phyloP scores from a whole-genome alignment of 2,329 filamentous ascomycete genomes.

The Hypoxylon sp. region DNA sequence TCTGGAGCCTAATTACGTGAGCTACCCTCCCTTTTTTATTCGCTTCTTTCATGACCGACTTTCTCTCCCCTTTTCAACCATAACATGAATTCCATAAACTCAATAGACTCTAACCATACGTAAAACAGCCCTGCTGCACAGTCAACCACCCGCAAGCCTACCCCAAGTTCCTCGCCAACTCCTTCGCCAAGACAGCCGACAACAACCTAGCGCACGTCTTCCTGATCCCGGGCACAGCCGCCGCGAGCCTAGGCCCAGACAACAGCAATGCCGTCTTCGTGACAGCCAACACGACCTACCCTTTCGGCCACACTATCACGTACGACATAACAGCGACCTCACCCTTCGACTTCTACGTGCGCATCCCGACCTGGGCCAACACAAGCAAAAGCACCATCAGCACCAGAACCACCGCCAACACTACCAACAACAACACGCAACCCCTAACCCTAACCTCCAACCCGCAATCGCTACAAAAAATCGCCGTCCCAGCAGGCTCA shows the following conservation, averaged over 20 bases:
- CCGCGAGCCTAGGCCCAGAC: constrained; percentile 48
- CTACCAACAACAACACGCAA: constrained; percentile 4
- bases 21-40: neutral
- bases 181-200: constrained; percentile 52
- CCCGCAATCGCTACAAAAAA: constrained; percentile 24
- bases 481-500: constrained; percentile 21
- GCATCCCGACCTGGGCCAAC: constrained; percentile 39
- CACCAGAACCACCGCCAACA: neutral
- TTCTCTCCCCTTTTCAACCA: neutral
- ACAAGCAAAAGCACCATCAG: constrained; percentile 18
- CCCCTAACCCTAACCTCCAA: constrained; percentile 20
- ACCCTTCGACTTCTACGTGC: constrained; percentile 41
- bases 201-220: constrained; percentile 57
- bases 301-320: constrained; percentile 41
- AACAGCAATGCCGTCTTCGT: constrained; percentile 49
- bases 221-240: constrained; percentile 54
- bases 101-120: too few relatives aligned
- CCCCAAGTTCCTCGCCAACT: constrained; percentile 59
- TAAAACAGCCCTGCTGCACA: constrained; percentile 56
- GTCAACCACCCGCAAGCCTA: constrained; percentile 64
- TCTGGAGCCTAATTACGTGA: constrained; percentile 56
- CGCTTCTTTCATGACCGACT: neutral
- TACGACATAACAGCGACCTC: constrained; percentile 43
- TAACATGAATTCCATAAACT: neutral
- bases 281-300: constrained; percentile 57